Evolutionary conservation across 345 rosid genomes (phyloP).

Genomic region (Linum tenue): DNA sequence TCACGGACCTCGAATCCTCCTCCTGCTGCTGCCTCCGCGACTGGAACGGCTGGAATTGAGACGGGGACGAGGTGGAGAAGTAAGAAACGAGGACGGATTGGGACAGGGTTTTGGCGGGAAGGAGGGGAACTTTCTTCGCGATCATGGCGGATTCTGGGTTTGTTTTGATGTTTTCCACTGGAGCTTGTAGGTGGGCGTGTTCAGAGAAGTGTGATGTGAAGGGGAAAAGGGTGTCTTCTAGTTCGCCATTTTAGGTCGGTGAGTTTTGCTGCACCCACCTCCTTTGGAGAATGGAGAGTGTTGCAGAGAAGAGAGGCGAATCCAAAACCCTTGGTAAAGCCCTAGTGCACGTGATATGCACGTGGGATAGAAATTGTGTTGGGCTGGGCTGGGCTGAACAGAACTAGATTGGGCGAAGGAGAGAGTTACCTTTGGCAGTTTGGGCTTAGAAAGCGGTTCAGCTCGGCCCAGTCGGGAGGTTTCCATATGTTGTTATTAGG

Average conservation of each 20-base stretch:
- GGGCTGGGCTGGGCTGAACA: neutral
- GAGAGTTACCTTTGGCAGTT: neutral
- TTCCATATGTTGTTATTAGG: neutral
- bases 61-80: conserved; percentile 25
- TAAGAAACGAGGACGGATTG: conserved; percentile 21
- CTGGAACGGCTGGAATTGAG: neutral
- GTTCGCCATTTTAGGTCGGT: neutral
- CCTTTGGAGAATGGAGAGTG: conserved; percentile 9
- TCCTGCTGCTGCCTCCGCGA: conserved; percentile 23
- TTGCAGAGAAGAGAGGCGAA: neutral
- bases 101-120: conserved; percentile 6
- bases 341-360: conserved; percentile 12
- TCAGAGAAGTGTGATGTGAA: neutral
- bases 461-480: too few relatives aligned
- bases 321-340: conserved; percentile 11
- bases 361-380: neutral
- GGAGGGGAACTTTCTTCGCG: neutral
- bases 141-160: neutral
- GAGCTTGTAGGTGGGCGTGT: too few relatives aligned
- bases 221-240: conserved; percentile 15
- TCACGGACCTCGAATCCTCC: conserved; percentile 41
- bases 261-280: neutral
- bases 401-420: neutral
- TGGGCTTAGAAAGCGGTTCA: neutral
- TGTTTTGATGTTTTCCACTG: neutral